phyloP scores from a whole-genome alignment of 805 yeast genomes.

The Pichia kluyveri region DNA sequence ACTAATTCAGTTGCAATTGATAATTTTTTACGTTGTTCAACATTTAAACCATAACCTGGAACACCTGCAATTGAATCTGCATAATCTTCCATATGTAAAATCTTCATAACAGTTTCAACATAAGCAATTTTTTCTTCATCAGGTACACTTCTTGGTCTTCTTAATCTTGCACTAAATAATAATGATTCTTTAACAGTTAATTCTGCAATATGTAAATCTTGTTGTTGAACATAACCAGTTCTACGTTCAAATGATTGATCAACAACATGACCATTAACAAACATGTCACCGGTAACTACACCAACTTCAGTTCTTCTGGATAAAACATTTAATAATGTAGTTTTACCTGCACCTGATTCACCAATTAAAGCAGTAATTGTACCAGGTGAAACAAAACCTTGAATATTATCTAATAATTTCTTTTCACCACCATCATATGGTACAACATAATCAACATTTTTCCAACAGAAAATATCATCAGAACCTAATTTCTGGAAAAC shows the following conservation, averaged over 20 bases:
- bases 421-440: slow-evolving; percentile 35
- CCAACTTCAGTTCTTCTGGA: slow-evolving; percentile 45
- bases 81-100: slow-evolving; percentile 33
- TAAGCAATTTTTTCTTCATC: slow-evolving; percentile 35
- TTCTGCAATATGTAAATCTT: slow-evolving; percentile 41
- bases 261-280: slow-evolving; percentile 42
- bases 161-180: slow-evolving; percentile 38
- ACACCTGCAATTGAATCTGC: slow-evolving; percentile 46
- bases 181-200: slow-evolving; percentile 45
- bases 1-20: slow-evolving; percentile 52
- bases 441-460: slow-evolving; percentile 48
- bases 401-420: slow-evolving; percentile 34
- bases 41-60: slow-evolving; percentile 41
- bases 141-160: slow-evolving; percentile 33
- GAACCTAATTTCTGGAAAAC: slow-evolving; percentile 24
- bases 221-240: slow-evolving; percentile 51
- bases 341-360: slow-evolving; percentile 59
- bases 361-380: slow-evolving; percentile 55
- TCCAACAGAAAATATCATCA: slow-evolving; percentile 53
- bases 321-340: slow-evolving; percentile 45
- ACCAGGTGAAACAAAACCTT: slow-evolving; percentile 43
- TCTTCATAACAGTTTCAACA: slow-evolving; percentile 32
- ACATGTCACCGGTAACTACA: slow-evolving; percentile 46
- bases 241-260: slow-evolving; percentile 42
- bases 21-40: slow-evolving; percentile 45